Base-by-base conservation (phyloP, 1,139 yeast genomes). In the Pichia sp. region DNA sequence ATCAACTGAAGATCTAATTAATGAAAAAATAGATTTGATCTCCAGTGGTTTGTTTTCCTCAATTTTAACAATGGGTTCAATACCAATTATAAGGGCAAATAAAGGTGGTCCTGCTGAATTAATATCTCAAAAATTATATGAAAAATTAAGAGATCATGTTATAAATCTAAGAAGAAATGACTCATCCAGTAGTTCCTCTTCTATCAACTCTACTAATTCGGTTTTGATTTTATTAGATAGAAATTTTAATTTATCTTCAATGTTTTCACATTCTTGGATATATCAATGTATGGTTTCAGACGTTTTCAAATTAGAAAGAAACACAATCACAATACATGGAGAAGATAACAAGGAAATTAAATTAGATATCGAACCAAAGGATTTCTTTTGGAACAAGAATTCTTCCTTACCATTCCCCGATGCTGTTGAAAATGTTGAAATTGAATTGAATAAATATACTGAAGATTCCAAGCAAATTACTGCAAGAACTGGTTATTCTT, bases 181-280 rank as follows among this genome's bases (percentile, higher is more conserved):
- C 11, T 23, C 30, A 3, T 25, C 47, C 3, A 22, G n/a, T 22
- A 35, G 40, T 1, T 56, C 68, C 37, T 40, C 44, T 23, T 48
- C 48, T 11, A 66, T 50, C 23, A 60, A 52, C 26, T 59, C 53
- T 52, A 82, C 79, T 52, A 73, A 96, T 53, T 80, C 87, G 5
- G 97, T 92, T 16, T 72, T 92, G 59, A 74, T 94, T 36, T 68
- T 92, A 46, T 69, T 90, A 50, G 99, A 92, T 66, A 77, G 99
- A 63, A 87, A 85, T 60, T 75, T 92, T 52, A 97, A 94, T 66
- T 72, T 94, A 54, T 83, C 92, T 3, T 84, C 96, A 26, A 90
- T 92, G 97, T 82, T 94, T 64, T 79, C 94, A 1, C 99, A 92
- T 66, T 88, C 97, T 7, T 90, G 98, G 97, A 89, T 95, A 46